Conservation (phyloP, 768 basidiomycete species). For the Coprinopsis marcescibilis region DNA sequence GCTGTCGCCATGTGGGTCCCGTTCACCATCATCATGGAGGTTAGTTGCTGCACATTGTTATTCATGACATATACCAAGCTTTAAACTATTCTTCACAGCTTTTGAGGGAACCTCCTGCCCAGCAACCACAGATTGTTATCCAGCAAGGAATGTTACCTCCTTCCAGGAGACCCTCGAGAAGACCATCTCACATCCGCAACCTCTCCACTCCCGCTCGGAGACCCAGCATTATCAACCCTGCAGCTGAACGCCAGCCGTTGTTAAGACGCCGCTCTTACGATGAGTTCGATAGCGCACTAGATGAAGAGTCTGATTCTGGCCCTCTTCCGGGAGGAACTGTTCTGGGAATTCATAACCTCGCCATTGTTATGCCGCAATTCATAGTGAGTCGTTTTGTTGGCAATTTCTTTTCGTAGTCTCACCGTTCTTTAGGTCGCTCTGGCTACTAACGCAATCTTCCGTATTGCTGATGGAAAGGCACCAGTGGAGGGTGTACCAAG, state of each 20-base stretch:
- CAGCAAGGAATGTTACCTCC: too few species aligned
- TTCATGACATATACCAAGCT: not conserved
- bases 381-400: constrained; percentile 49
- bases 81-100: constrained; percentile 35
- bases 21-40: constrained; percentile 98
- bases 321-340: constrained; percentile 84
- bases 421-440: constrained; percentile 61
- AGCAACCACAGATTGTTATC: too few species aligned
- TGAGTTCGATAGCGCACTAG: constrained; percentile 34
- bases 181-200: constrained; percentile 49
- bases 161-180: constrained; percentile 15
- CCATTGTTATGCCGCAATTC: constrained; percentile 93
- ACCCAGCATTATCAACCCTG: constrained; percentile 21
- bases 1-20: constrained; percentile 98
- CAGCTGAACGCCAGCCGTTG: constrained; percentile 51
- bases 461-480: constrained; percentile 58
- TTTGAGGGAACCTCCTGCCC: constrained; percentile 72
- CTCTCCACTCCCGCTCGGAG: constrained; percentile 42
- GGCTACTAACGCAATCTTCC: constrained; percentile 84
- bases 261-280: constrained; percentile 54
- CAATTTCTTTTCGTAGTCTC: constrained; percentile 10
- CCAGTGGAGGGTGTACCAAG: constrained; percentile 38
- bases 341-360: constrained; percentile 91
- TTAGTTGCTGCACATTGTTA: constrained; percentile 20
- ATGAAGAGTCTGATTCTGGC: constrained; percentile 31